These are phyloP conservation scores for Purshia tridentata DNA, from an alignment of 306 rosid genomes.

Conservation along the genomic window DNA sequence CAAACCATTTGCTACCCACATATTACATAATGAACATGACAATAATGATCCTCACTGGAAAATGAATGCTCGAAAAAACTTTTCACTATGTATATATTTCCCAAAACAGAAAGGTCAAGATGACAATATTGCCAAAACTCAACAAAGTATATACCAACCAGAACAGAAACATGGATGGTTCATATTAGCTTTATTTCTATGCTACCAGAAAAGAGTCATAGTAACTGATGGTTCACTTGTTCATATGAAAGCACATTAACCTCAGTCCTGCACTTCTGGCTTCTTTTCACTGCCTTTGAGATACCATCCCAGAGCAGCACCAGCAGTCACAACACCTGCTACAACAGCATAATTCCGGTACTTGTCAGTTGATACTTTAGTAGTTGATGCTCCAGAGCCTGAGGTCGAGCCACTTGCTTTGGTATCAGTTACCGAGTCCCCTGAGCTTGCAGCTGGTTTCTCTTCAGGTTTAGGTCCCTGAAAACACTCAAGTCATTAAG, in stretches of 20 bases:
- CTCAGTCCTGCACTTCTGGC: slow-evolving; percentile 86
- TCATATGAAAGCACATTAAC: neutral
- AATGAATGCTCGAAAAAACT: neutral
- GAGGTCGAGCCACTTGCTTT: slow-evolving; percentile 49
- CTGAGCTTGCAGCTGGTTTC: slow-evolving; percentile 42
- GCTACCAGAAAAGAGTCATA: neutral
- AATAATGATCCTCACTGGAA: neutral
- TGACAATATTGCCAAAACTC: neutral
- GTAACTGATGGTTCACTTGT: slow-evolving; percentile 9
- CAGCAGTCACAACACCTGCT: slow-evolving; percentile 62
- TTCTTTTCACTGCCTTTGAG: slow-evolving; percentile 76
- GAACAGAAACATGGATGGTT: neutral
- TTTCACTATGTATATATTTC: neutral
- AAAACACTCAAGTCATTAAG: neutral
- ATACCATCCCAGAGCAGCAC: slow-evolving; percentile 82
- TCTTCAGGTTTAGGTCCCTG: slow-evolving; percentile 86
- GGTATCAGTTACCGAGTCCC: slow-evolving; percentile 59
- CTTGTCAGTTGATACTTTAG: slow-evolving; percentile 77
- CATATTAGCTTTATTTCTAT: neutral
- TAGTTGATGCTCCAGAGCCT: slow-evolving; percentile 48
- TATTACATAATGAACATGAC: neutral
- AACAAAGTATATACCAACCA: neutral
- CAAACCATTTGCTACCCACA: neutral
- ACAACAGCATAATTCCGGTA: slow-evolving; percentile 82
- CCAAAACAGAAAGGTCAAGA: neutral